Percentiles rank a stretch among this genome's conserved stretches.
Evolutionary conservation across 768 basidiomycete species (phyloP).

Genomic region (Collybiopsis luxurians): DNA sequence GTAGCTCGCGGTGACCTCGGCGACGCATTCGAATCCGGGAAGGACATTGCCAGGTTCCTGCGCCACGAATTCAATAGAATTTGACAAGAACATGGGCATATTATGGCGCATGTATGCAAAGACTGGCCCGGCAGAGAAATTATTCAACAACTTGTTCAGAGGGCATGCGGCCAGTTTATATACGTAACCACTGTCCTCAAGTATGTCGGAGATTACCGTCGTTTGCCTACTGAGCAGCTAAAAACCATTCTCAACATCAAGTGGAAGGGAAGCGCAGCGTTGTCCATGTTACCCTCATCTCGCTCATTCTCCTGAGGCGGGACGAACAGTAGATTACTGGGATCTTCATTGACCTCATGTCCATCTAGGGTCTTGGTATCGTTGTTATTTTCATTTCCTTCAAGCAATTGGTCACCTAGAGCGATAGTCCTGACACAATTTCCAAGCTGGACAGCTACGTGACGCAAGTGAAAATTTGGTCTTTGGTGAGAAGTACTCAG

Average conservation of each 20-base stretch:
- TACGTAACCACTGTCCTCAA: neutral
- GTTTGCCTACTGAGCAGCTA: neutral
- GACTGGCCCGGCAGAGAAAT: neutral
- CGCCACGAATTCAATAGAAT: neutral
- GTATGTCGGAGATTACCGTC: neutral
- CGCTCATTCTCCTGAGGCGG: constrained; percentile 11
- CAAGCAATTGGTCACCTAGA: constrained; percentile 22
- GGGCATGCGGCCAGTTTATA: neutral
- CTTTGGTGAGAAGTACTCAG: constrained; percentile 7
- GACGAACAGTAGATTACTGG: constrained; percentile 6
- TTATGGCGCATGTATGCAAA: neutral
- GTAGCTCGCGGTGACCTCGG: neutral
- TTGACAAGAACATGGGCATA: neutral
- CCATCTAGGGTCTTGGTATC: constrained; percentile 9
- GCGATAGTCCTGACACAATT: constrained; percentile 31
- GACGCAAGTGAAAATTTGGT: constrained; percentile 27
- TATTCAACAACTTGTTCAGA: neutral
- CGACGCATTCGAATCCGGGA: neutral
- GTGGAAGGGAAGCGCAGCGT: constrained; percentile 78
- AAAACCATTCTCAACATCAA: neutral
- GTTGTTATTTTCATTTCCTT: constrained; percentile 26
- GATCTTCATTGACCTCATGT: constrained; percentile 14
- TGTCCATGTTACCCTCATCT: constrained; percentile 49
- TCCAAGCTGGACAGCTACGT: constrained; percentile 28
- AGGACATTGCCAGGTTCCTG: neutral